Base-by-base conservation (phyloP, 2,329 filamentous ascomycete species). In the Sphaerostilbella broomeana region DNA sequence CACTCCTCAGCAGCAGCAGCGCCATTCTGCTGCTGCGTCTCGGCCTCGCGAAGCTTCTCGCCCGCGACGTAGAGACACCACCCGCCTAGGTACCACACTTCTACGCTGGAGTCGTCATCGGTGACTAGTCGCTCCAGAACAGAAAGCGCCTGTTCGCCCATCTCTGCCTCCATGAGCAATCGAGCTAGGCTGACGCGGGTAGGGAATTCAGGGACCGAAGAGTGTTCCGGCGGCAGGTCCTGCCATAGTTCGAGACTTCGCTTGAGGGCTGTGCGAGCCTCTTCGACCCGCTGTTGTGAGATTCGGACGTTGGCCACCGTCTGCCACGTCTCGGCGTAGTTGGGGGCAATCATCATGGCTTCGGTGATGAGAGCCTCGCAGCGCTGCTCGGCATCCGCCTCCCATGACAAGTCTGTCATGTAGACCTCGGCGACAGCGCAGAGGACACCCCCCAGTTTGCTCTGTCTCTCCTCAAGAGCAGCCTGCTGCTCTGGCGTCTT, bases 381-480 rank as follows among this genome's bases (percentile, higher is more conserved):
- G 50, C 82, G 77, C 49, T 76, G 69, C 67, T 98, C 92, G 5
- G 90, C 92, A 56, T 95, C 88, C 37, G 81, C 79, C 63, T 95
- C 89, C 86, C 77, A 92, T 54, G 85, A 92, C 52, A 97, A 67
- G 67, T 98, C 92, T 9, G 92, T 98, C 92, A 98, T 98, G 70
- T 95, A 98, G 35, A 98, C 87, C 67, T 98, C 92, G 6, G 86
- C 81, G 45, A 97, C 86, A 19, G 86, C 87, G 63, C 94, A 98
- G 24, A 98, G 73, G n/a, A 89, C 86, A 51, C 87, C 87, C 2
- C 88, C 86, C 24, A 97, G 72, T 63, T 92, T 92, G 49, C 73
- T 71, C 59, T 83, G 83, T 69, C 86, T 86, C 61, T 76, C 85
- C 19, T 81, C 74, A 27, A 79, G 53, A 17, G 66, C 48, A 15